Percentiles rank a stretch among this genome's conserved stretches.
These are phyloP conservation scores for Blechomonas ayalai DNA, from an alignment of 208 protist genomes.

Conservation along the genomic window DNA sequence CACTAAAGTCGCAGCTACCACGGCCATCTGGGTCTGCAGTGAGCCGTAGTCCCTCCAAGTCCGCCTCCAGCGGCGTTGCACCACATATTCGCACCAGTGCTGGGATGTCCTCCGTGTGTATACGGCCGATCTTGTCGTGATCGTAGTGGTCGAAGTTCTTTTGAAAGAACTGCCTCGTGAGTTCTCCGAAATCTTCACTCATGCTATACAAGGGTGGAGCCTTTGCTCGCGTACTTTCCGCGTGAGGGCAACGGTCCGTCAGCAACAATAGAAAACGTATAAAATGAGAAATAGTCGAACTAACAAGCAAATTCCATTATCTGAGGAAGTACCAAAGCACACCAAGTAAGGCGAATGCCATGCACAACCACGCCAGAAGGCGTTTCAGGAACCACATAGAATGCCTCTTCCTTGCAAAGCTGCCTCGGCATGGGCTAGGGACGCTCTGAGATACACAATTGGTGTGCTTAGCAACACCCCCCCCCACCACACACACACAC, in stretches of 20 bases:
- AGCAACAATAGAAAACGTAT: not conserved
- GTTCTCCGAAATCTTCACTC: constrained; percentile 24
- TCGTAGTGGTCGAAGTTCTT: constrained; percentile 74
- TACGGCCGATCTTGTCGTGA: constrained; percentile 67
- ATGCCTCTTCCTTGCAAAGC: no score
- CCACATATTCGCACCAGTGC: constrained; percentile 68
- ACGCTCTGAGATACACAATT: no score
- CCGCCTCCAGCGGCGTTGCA: constrained; percentile 52
- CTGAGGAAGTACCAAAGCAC: constrained; percentile 8
- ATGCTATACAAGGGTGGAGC: constrained; percentile 3
- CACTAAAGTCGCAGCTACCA: constrained; percentile 65
- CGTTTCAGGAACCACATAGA: no score
- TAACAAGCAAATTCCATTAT: constrained; percentile 1
- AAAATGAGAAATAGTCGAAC: not conserved
- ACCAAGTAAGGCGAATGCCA: not conserved
- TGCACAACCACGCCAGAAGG: not conserved
- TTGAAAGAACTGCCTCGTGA: constrained; percentile 43
- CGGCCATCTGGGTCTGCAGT: constrained; percentile 58
- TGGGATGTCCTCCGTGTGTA: constrained; percentile 41
- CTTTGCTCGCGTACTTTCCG: not conserved
- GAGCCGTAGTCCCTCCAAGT: constrained; percentile 34
- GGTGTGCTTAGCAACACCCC: no score
- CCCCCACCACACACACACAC: not conserved
- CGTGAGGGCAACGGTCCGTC: no score
- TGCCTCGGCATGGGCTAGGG: no score